Conservation (phyloP, 169 alveolate genomes). For the Eimeria necatrix region DNA sequence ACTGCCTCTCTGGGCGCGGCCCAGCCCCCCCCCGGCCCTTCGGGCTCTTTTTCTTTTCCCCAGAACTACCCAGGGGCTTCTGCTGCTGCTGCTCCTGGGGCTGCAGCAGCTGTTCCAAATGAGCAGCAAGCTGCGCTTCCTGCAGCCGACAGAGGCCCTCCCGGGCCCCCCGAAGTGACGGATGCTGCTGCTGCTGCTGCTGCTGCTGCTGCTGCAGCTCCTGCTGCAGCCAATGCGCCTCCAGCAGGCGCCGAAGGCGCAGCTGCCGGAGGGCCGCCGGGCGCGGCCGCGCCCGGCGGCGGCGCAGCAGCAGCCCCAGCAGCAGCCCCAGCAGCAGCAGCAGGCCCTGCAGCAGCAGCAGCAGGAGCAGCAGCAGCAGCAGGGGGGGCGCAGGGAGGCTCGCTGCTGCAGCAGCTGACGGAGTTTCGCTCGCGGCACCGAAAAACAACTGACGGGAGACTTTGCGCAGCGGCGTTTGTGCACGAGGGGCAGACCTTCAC, state of each 20-base stretch:
- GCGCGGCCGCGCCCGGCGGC: background rate
- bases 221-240: background rate
- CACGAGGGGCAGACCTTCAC: conserved; percentile 93
- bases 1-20: too few species aligned
- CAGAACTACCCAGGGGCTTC: too few species aligned
- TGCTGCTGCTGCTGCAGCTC: background rate
- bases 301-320: background rate
- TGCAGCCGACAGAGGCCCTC: too few species aligned
- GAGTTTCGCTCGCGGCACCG: conserved; percentile 91
- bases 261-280: background rate
- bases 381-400: conserved; percentile 72
- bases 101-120: too few species aligned
- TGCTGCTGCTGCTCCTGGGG: too few species aligned
- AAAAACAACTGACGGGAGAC: conserved; percentile 93
- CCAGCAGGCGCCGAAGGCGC: background rate
- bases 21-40: too few species aligned
- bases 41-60: too few species aligned
- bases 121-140: too few species aligned
- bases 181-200: too few species aligned
- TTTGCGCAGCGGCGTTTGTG: conserved; percentile 94
- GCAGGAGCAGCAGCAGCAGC: background rate
- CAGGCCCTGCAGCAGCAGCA: background rate
- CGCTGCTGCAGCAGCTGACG: conserved; percentile 87
- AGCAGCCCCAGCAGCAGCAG: background rate
- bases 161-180: too few species aligned